A percentile compares a stretch with the other conserved stretches of the same genome.
Evolutionary conservation across 2,329 filamentous ascomycete genomes (phyloP).

Genomic region (Hypoxylon rubiginosum): DNA sequence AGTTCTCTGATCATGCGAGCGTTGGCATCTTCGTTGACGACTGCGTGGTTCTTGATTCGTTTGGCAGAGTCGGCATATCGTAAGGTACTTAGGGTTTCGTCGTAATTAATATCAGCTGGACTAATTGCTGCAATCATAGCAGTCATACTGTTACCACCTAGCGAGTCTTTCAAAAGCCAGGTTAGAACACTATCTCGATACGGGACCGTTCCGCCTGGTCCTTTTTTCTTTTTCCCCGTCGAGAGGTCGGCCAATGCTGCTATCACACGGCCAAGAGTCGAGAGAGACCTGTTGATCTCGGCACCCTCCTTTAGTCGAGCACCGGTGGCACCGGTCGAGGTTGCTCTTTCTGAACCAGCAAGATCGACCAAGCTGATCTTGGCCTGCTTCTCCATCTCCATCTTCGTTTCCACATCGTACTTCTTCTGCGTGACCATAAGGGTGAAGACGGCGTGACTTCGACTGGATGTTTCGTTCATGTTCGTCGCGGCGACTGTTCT

Average conservation of each 20-base stretch:
- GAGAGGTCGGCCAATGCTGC: slow-evolving; percentile 93
- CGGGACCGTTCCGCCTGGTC: slow-evolving; percentile 81
- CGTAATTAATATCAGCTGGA: slow-evolving; percentile 98
- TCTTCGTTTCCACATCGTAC: slow-evolving; percentile 90
- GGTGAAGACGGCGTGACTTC: slow-evolving; percentile 98
- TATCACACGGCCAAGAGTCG: slow-evolving; percentile 96
- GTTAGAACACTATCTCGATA: slow-evolving; percentile 98
- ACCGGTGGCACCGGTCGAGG: slow-evolving; percentile 95
- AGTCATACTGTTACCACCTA: slow-evolving; percentile 99
- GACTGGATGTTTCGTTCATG: slow-evolving; percentile 99
- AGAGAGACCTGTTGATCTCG: slow-evolving; percentile 97
- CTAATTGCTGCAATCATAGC: slow-evolving; percentile 99
- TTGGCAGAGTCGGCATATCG: slow-evolving; percentile 98
- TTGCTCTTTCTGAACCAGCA: slow-evolving; percentile 96
- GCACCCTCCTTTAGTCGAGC: slow-evolving; percentile 96
- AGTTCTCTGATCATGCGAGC: slow-evolving; percentile 98
- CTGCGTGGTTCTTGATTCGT: slow-evolving; percentile 99
- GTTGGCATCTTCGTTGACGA: slow-evolving; percentile 98
- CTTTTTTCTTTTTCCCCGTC: slow-evolving; percentile 85
- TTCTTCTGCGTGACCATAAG: slow-evolving; percentile 95
- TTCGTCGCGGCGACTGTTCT: slow-evolving; percentile 98
- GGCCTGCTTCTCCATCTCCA: slow-evolving; percentile 97
- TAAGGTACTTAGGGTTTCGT: slow-evolving; percentile 95
- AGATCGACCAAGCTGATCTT: slow-evolving; percentile 98
- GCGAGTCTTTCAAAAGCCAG: slow-evolving; percentile 95